Percentiles rank a stretch among this genome's conserved stretches.
These are phyloP conservation scores for Xenosphaeropsis pyriputrescens DNA, from an alignment of 2,329 filamentous ascomycete genomes.

Conservation along the genomic window DNA sequence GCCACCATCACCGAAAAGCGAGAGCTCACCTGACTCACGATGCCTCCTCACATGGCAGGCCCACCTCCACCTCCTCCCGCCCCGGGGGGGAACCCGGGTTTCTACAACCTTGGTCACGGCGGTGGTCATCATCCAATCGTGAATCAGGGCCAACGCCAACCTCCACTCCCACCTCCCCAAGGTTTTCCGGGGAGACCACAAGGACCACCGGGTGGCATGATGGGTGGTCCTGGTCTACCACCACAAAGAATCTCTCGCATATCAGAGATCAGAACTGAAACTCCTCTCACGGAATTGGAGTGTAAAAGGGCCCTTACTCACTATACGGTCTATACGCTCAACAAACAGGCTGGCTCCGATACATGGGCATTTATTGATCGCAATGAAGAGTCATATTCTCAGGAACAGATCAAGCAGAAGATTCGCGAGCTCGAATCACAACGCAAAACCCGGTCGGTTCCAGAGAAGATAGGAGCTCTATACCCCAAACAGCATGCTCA, in stretches of 20 bases:
- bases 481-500: slow-evolving; percentile 12
- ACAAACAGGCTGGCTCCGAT: slow-evolving; percentile 5
- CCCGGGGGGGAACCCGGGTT: too few relatives aligned
- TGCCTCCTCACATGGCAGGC: too few relatives aligned
- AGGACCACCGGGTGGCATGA: neutral
- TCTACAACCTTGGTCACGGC: too few relatives aligned
- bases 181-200: neutral
- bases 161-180: neutral
- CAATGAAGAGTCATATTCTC: slow-evolving; percentile 10
- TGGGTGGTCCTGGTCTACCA: neutral
- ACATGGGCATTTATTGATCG: slow-evolving; percentile 14
- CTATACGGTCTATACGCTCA: slow-evolving; percentile 11
- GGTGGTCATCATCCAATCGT: too few relatives aligned
- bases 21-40: too few relatives aligned
- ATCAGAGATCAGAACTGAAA: slow-evolving; percentile 9
- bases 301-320: slow-evolving; percentile 13
- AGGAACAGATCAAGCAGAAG: slow-evolving; percentile 13
- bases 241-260: slow-evolving; percentile 3
- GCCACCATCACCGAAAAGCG: too few relatives aligned
- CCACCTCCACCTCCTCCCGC: too few relatives aligned
- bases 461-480: slow-evolving; percentile 14
- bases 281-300: slow-evolving; percentile 8
- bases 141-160: neutral
- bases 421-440: slow-evolving; percentile 12
- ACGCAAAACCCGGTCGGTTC: slow-evolving; percentile 6